Conservation (phyloP, 2,329 filamentous ascomycete genomes). For the Scorias spongiosa region DNA sequence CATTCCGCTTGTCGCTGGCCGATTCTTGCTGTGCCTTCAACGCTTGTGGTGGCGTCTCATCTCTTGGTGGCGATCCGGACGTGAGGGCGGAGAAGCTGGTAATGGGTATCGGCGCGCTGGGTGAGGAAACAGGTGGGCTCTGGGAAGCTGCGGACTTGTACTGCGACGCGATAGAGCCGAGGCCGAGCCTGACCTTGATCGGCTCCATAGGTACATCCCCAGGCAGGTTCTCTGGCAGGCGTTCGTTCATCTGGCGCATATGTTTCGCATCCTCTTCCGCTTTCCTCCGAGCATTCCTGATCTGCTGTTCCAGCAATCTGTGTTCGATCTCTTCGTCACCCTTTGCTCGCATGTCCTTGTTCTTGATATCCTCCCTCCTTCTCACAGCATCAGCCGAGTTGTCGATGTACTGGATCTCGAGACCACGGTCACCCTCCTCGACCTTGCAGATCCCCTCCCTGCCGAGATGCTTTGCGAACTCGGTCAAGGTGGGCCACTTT, state of each 20-base stretch:
- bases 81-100: not conserved
- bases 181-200: slow-evolving; percentile 21
- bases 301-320: slow-evolving; percentile 67
- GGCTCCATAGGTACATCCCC: slow-evolving; percentile 8
- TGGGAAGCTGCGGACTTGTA: not conserved
- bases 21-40: slow-evolving; percentile 1
- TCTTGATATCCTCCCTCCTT: slow-evolving; percentile 63
- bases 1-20: not conserved
- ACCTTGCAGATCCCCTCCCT: slow-evolving; percentile 78
- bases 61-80: slow-evolving; percentile 10
- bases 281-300: slow-evolving; percentile 55
- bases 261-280: slow-evolving; percentile 30
- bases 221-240: slow-evolving; percentile 3
- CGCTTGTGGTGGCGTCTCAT: slow-evolving; percentile 14
- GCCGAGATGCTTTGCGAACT: slow-evolving; percentile 78
- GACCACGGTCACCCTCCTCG: slow-evolving; percentile 74
- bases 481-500: slow-evolving; percentile 72
- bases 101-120: not conserved
- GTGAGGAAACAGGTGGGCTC: not conserved
- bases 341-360: slow-evolving; percentile 74
- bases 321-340: slow-evolving; percentile 85
- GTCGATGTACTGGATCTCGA: slow-evolving; percentile 84
- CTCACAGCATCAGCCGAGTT: slow-evolving; percentile 73
- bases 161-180: slow-evolving; percentile 12
- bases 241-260: slow-evolving; percentile 27